Evolutionary conservation across 345 rosid genomes (phyloP).

Genomic region (Eucalyptus sp.): DNA sequence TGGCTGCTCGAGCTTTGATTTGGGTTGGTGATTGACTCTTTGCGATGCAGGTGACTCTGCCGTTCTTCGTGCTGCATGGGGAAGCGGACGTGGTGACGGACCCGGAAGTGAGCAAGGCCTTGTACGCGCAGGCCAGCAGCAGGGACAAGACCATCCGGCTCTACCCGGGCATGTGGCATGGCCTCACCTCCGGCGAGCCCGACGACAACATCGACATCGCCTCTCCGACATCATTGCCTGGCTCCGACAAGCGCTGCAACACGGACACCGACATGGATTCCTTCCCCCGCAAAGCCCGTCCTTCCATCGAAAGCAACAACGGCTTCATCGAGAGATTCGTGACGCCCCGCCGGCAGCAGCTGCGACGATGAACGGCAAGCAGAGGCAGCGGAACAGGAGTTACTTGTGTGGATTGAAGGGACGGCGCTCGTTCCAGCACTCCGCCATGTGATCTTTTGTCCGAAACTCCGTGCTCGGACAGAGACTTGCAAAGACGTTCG

Average conservation of each 20-base stretch:
- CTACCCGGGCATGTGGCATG: slow-evolving; percentile 97
- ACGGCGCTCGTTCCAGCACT: slow-evolving; percentile 39
- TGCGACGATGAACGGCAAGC: not conserved
- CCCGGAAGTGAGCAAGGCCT: slow-evolving; percentile 90
- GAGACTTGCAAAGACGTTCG: not conserved
- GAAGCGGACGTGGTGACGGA: slow-evolving; percentile 91
- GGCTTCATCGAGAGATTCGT: not conserved
- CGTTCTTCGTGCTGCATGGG: slow-evolving; percentile 88
- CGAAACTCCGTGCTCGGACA: not conserved
- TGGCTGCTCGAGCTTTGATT: not conserved
- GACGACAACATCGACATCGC: slow-evolving; percentile 61
- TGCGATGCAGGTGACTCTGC: slow-evolving; percentile 47
- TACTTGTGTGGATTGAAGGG: slow-evolving; percentile 56
- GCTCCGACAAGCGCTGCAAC: slow-evolving; percentile 43
- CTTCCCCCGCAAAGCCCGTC: not conserved
- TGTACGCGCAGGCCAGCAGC: slow-evolving; percentile 61
- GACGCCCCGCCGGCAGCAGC: not conserved
- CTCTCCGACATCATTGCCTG: slow-evolving; percentile 55
- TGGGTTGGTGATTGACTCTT: not conserved
- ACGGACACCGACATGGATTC: not conserved
- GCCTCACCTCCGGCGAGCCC: slow-evolving; percentile 73
- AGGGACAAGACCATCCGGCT: slow-evolving; percentile 72
- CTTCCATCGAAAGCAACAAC: not conserved
- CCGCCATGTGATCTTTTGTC: slow-evolving; percentile 32
- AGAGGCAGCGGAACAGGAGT: slow-evolving; percentile 1